Evolutionary conservation across 1,139 yeast genomes (phyloP), one percentile per base, ranked within the genome.

Genomic region (Candida labiduridarum): DNA sequence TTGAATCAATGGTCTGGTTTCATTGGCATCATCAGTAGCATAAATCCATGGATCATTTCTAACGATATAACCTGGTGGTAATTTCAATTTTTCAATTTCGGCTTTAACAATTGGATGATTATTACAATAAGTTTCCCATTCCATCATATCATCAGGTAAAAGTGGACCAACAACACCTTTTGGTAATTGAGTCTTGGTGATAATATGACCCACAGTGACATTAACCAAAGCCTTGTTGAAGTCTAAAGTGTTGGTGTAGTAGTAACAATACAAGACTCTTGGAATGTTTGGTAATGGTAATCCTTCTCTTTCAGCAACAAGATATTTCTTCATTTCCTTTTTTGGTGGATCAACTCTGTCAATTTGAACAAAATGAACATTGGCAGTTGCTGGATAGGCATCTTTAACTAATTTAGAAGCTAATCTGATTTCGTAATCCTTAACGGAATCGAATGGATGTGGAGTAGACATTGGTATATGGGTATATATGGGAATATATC

Each of bases 41-140:
- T 89, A 89, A 78, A 89, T 89, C 96, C 96, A 89, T 48, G 95
- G 92, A 65, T 89, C 90, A 63, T 78, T 80, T 63, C 86, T 82
- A 47, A 89, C 83, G 46, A 79, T 64, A 61, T 78, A 76, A 22
- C 79, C 76, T 44, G 70, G 66, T 62, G 85, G 90, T 62, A 80
- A 79, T 62, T 75, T 80, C 76, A 80, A 80, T 69, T 82, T 87
- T 60, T 72, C 87, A 60, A 84, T 72, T 66, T 85, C 89, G 25
- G 84, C 87, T 52, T 65, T 57, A 52, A 87, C 84, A 5, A 60
- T 56, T 19, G 95, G 94, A 62, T 86, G 87, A 34, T 68, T 61
- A 59, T 69, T 62, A 59, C 85, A 75, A 51, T 70, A 58, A 3
- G 67, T 69, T 68, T 85, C 91, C 65, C 85, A 73, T 36, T 69